A percentile compares a stretch with the other conserved stretches of the same genome.
Conservation (phyloP, 2,329 filamentous ascomycete species). For the Rhynchosporium agropyri region DNA sequence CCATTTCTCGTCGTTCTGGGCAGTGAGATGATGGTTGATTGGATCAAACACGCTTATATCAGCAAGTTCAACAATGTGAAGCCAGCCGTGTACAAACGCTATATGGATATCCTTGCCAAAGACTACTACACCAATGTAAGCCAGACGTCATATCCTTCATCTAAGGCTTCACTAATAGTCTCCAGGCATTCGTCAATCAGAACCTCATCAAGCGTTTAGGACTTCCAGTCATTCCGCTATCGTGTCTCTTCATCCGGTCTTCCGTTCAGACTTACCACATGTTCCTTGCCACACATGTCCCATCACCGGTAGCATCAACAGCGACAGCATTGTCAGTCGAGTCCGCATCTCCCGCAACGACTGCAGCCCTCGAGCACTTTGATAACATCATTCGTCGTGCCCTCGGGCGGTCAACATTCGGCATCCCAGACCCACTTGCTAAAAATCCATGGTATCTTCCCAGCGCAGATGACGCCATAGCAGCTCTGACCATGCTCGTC, state of each 20-base stretch:
- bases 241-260: conserved; percentile 92
- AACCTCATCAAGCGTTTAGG: conserved; percentile 88
- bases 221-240: conserved; percentile 86
- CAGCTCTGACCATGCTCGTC: conserved; percentile 77
- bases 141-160: conserved; percentile 17
- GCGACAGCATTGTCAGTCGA: conserved; percentile 68
- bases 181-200: conserved; percentile 82
- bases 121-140: conserved; percentile 94
- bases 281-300: conserved; percentile 88
- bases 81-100: conserved; percentile 83
- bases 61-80: conserved; percentile 98
- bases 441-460: conserved; percentile 42
- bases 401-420: conserved; percentile 73
- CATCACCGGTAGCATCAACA: conserved; percentile 68
- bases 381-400: conserved; percentile 78
- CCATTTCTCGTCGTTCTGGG: conserved; percentile 93
- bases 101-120: conserved; percentile 91
- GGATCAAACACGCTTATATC: conserved; percentile 96
- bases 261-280: conserved; percentile 97
- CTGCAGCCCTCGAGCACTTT: conserved; percentile 76
- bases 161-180: conserved; percentile 31
- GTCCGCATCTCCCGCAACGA: conserved; percentile 71
- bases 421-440: conserved; percentile 41
- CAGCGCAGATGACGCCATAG: conserved; percentile 70
- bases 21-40: conserved; percentile 95